These are phyloP conservation scores for Bidens hawaiensis DNA, from an alignment of 140 eudicot species.

Conservation along the genomic window DNA sequence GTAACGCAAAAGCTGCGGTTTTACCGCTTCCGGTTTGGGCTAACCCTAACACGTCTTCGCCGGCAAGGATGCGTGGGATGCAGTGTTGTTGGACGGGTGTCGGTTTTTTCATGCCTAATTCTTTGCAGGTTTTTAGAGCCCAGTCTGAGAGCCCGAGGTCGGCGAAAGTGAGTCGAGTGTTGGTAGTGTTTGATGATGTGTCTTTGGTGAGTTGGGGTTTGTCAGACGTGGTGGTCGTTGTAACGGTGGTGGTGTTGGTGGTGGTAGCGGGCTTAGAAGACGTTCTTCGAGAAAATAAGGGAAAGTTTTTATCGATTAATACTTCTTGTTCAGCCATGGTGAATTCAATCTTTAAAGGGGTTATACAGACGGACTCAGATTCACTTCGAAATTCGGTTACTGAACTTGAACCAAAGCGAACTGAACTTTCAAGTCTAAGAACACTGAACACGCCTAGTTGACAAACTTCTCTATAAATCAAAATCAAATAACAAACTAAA, in stretches of 20 bases:
- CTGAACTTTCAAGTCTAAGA: too few relatives aligned
- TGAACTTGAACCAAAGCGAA: too few relatives aligned
- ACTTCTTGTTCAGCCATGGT: constrained; percentile 25
- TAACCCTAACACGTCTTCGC: constrained; percentile 68
- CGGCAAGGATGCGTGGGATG: constrained; percentile 66
- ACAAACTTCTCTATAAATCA: too few relatives aligned
- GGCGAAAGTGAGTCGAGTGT: constrained; percentile 33
- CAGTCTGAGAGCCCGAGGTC: constrained; percentile 69
- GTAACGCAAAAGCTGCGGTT: constrained; percentile 91
- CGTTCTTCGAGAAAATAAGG: constrained; percentile 39
- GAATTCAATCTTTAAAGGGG: too few relatives aligned
- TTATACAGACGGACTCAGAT: too few relatives aligned
- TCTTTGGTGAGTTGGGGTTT: constrained; percentile 29
- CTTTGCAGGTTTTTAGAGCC: constrained; percentile 71
- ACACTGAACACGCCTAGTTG: too few relatives aligned
- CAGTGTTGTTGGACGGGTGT: constrained; percentile 86
- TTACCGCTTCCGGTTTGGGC: constrained; percentile 92
- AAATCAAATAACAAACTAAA: too few relatives aligned
- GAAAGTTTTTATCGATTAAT: constrained; percentile 40
- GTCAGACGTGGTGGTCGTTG: constrained; percentile 10
- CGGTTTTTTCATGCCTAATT: constrained; percentile 69
- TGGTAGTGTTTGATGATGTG: constrained; percentile 37
- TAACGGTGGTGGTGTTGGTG: not conserved
- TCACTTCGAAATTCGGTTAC: too few relatives aligned
- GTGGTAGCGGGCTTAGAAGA: constrained; percentile 4